These are phyloP conservation scores for Chaetothyriales sp. DNA, from an alignment of 2,329 filamentous ascomycete genomes.

Conservation along the genomic window DNA sequence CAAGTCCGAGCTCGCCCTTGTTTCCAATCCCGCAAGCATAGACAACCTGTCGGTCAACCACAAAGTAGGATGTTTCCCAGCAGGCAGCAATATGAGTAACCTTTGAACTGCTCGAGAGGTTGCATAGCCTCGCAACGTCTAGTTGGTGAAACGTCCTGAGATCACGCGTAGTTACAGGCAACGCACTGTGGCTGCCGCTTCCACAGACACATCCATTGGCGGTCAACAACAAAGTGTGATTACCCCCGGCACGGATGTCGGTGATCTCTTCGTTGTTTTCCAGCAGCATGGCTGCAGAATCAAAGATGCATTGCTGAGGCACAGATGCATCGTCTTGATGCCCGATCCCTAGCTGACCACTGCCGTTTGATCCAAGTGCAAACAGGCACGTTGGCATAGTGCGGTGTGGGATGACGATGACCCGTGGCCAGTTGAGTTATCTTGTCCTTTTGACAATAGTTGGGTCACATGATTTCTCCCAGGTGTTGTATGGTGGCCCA, in stretches of 20 bases:
- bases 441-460: too few relatives aligned
- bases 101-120: neutral
- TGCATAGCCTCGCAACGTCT: constrained; percentile 2
- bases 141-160: neutral
- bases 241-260: constrained; percentile 55
- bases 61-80: constrained; percentile 60
- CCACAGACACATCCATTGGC: constrained; percentile 47
- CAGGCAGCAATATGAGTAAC: constrained; percentile 50
- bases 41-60: constrained; percentile 35
- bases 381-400: constrained; percentile 36
- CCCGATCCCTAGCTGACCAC: constrained; percentile 58
- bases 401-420: neutral
- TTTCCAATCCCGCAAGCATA: constrained; percentile 52
- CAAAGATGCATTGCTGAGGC: constrained; percentile 50
- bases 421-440: too few relatives aligned
- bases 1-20: constrained; percentile 61
- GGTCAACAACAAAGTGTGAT: constrained; percentile 69
- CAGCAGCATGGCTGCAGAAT: constrained; percentile 22
- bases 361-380: constrained; percentile 63
- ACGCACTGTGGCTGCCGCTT: constrained; percentile 27
- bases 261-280: constrained; percentile 12
- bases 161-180: neutral
- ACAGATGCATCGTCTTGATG: constrained; percentile 58
- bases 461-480: too few relatives aligned
- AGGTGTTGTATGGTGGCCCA: too few relatives aligned